A percentile compares a stretch with the other conserved stretches of the same genome.
These are phyloP conservation scores for Anthostomella pinea DNA, from an alignment of 2,329 filamentous ascomycete genomes.

Conservation along the genomic window DNA sequence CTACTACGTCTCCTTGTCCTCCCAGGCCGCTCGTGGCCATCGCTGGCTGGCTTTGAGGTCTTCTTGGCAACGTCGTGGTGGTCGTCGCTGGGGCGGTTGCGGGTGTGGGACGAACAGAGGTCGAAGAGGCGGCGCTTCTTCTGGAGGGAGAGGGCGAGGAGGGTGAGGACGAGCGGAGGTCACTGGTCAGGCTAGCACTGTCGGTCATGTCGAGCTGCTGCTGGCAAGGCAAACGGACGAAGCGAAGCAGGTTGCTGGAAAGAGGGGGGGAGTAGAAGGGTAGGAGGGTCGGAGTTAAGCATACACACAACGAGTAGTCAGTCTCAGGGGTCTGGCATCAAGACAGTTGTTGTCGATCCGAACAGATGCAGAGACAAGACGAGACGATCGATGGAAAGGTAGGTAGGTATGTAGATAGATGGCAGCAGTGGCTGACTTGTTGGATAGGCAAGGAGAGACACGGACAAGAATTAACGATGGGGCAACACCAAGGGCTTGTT, in stretches of 20 bases:
- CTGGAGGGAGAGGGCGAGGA: conserved; percentile 15
- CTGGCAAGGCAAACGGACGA: conserved; percentile 1
- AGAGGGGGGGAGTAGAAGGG: neutral
- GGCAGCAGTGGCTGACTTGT: conserved; percentile 11
- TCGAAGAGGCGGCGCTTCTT: conserved; percentile 9
- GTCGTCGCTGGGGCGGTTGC: conserved; percentile 6
- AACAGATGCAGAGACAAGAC: neutral
- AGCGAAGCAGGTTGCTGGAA: neutral
- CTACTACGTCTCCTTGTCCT: conserved; percentile 5
- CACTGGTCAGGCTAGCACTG: conserved; percentile 18
- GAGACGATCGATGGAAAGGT: neutral
- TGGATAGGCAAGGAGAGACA: conserved; percentile 16
- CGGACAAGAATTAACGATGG: conserved; percentile 21
- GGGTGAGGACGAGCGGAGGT: conserved; percentile 17
- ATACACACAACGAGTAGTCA: neutral
- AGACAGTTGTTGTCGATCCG: neutral
- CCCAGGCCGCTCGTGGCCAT: conserved; percentile 21
- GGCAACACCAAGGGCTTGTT: conserved; percentile 25
- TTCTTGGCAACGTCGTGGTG: conserved; percentile 13
- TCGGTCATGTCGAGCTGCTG: conserved; percentile 21
- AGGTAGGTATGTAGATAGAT: neutral
- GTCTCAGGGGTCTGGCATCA: conserved; percentile 1
- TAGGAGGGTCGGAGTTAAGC: neutral
- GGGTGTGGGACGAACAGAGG: conserved; percentile 13
- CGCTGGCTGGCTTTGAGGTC: conserved; percentile 21